Evolutionary conservation across 2,329 filamentous ascomycete genomes (phyloP), one percentile per base, ranked within the genome.

Genomic region (Chaetothyriales sp.): DNA sequence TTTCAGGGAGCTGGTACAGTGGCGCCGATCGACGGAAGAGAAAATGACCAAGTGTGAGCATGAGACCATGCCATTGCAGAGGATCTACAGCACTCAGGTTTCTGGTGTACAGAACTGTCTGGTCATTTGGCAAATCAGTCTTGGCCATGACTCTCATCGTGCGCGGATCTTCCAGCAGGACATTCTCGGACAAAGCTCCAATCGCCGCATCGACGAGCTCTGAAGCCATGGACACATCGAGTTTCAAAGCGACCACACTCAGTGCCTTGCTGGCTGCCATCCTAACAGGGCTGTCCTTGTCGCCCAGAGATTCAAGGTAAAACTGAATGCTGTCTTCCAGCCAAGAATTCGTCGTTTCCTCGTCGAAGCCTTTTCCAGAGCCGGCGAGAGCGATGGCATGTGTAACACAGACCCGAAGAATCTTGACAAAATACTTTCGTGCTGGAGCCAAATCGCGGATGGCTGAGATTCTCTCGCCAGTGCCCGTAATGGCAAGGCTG

Each of bases 261-360:
- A 96, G 76, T 3, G 88, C 85, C 68, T 98, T 98, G 65, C 88
- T 95, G 18, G 90, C 86, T 28, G 90, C 84, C 60, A 95, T 79
- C 39, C 92, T 77, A 10, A 98, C 89, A 0, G 88, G 87, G 0
- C 89, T 95, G 61, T 96, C 89, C 53, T 86, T 85, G 64, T 98
- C 92, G 1, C 80, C 80, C 1, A 96, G 71, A 10, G 77, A 76
- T 53, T 86, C 82, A 2, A 98, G 74, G 2, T 95, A 74, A 60
- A 85, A 81, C 49, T 88, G 84, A 58, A 98, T 87, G 3, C 84
- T 78, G 26, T 82, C 81, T 67, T 96, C 90, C 15, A 94, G 66
- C 63, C 84, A 72, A 50, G 77, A 76, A 36, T 68, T 68, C 9
- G 58, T 28, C 7, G 39, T 46, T 8, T 52, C 50, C 18, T 46